Base-by-base conservation (phyloP, 192 early-diverging fungal genomes). In the Geranomyces variabilis region DNA sequence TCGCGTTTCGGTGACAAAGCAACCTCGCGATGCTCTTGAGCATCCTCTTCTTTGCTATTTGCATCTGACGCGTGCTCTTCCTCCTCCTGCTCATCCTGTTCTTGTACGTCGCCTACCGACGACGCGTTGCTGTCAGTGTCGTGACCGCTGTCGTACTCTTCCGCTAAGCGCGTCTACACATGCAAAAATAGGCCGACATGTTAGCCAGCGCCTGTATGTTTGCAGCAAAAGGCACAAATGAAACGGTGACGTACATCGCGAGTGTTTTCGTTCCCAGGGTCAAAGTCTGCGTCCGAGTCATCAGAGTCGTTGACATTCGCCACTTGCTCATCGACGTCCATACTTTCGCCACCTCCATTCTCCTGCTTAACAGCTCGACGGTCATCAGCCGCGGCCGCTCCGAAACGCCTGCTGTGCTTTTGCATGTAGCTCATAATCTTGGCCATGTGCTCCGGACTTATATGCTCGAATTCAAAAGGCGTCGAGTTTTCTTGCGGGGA, bases 211-310 rank as follows among this genome's bases (percentile, higher is more conserved):
- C n/a, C n/a, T n/a, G n/a, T n/a, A n/a, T n/a, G n/a, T n/a, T n/a
- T n/a, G n/a, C n/a, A n/a, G n/a, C n/a, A n/a, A n/a, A n/a, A n/a
- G n/a, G n/a, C n/a, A n/a, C n/a, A n/a, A n/a, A n/a, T n/a, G n/a
- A n/a, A n/a, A n/a, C n/a, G n/a, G n/a, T n/a, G 36, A 41, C 36
- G 3, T 41, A 41, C 36, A 10, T 41, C 36, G 36, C 36, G 36
- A 41, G 36, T 41, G 36, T 41, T 41, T 34, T 34, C 21, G 29
- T 66, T 43, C 9, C 33, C 30, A 9, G 64, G 64, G 7, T 43
- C 46, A 34, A 73, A 73, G 70, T 80, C n/a, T n/a, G n/a, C n/a
- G n/a, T n/a, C 76, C 19, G 75, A 80, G 31, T 73, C 74, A 13
- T 69, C 70, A 45, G 62, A 17, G 22, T 67, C 61, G 15, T 62